These are phyloP conservation scores for Fraxinus baroniana DNA, from an alignment of 305 asterid genomes.

Conservation along the genomic window DNA sequence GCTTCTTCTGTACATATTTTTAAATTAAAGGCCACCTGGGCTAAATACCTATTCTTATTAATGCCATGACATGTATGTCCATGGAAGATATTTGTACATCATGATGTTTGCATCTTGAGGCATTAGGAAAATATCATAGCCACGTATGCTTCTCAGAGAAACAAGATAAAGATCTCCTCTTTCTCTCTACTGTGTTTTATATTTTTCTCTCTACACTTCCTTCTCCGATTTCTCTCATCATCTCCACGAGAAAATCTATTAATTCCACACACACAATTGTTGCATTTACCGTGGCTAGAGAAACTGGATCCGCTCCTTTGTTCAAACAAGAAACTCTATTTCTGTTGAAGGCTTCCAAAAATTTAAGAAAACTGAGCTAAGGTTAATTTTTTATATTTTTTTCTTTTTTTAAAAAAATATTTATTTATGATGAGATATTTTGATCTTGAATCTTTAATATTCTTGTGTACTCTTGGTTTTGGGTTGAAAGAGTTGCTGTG, in stretches of 20 bases:
- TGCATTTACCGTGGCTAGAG: background rate
- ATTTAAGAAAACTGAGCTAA: conserved; percentile 16
- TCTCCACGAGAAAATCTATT: conserved; percentile 47
- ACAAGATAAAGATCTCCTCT: conserved; percentile 54
- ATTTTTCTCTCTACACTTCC: background rate
- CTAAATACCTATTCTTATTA: background rate
- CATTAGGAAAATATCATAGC: conserved; percentile 73
- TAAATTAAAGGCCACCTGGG: too few species aligned
- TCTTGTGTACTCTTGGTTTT: background rate
- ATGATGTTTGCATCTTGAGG: conserved; percentile 26
- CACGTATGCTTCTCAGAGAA: conserved; percentile 63
- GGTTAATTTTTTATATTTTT: conserved; percentile 14
- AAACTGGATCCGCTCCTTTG: conserved; percentile 2
- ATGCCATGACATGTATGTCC: background rate
- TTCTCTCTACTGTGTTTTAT: conserved; percentile 24
- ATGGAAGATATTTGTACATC: background rate
- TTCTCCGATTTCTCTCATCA: conserved; percentile 19
- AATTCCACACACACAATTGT: conserved; percentile 22
- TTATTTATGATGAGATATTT: background rate
- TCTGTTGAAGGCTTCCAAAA: background rate
- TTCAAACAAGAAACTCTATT: background rate
- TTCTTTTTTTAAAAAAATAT: background rate
- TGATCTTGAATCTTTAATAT: background rate
- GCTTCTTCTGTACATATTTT: too few species aligned
- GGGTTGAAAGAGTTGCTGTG: conserved; percentile 8